Evolutionary conservation across 2,329 filamentous ascomycete genomes (phyloP).

Genomic region (Aspergillus costaricaensis): DNA sequence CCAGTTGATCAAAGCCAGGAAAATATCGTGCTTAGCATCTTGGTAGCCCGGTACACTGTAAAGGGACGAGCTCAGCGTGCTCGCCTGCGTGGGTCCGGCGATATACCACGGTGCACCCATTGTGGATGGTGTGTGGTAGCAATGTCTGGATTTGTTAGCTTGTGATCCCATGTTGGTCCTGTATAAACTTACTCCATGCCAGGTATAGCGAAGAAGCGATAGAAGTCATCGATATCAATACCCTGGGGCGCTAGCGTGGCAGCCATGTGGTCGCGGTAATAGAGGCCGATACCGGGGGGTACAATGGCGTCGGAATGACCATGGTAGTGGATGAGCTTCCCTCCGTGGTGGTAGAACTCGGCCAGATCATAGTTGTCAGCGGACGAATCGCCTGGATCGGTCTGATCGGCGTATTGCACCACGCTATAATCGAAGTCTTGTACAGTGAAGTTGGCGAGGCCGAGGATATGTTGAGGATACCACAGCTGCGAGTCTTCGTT

Average conservation of each 20-base stretch:
- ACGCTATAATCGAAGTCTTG: neutral
- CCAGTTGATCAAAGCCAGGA: conserved; percentile 1
- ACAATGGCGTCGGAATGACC: neutral
- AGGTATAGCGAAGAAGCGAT: neutral
- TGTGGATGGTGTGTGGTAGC: neutral
- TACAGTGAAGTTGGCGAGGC: neutral
- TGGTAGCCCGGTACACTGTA: neutral
- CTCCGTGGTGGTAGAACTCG: neutral
- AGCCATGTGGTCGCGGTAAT: neutral
- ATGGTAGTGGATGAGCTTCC: neutral
- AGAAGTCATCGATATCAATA: neutral
- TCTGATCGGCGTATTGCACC: neutral
- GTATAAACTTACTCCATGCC: neutral
- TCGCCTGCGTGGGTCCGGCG: neutral
- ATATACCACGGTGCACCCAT: conserved; percentile 6
- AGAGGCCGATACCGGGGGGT: neutral
- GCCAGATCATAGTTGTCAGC: neutral
- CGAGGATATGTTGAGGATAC: neutral
- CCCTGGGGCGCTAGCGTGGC: neutral
- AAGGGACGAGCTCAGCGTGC: neutral
- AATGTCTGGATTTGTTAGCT: neutral
- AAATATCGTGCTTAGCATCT: neutral
- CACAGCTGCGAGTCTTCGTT: neutral
- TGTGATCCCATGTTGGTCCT: neutral
- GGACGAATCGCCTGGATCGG: neutral